These are phyloP conservation scores for Auricularia sp. DNA, from an alignment of 768 basidiomycete genomes.

Conservation along the genomic window DNA sequence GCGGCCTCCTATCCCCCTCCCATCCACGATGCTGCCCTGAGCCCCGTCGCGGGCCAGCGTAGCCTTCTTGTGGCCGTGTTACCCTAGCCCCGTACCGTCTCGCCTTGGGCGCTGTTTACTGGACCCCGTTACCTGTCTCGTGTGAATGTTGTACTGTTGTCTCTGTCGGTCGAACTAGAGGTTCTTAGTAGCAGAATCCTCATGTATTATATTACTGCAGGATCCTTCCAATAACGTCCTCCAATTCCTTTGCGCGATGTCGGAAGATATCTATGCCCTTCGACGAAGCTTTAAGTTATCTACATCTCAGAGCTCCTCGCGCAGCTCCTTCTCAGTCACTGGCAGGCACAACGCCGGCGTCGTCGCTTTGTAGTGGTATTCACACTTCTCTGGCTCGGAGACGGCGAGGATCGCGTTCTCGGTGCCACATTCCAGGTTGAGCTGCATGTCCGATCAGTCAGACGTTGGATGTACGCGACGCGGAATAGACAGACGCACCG, in stretches of 20 bases:
- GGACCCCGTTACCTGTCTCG: not conserved
- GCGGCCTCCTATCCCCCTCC: no score
- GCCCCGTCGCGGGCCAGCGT: no score
- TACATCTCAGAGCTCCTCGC: conserved; percentile 20
- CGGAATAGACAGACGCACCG: conserved; percentile 33
- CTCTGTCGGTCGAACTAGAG: not conserved
- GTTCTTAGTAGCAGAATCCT: not conserved
- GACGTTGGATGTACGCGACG: not conserved
- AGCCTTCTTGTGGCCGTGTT: not conserved
- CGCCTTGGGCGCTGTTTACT: not conserved
- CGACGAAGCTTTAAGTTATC: no score
- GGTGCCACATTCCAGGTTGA: conserved; percentile 74
- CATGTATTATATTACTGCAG: not conserved
- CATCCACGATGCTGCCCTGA: no score
- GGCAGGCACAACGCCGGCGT: conserved; percentile 75
- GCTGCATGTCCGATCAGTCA: conserved; percentile 29
- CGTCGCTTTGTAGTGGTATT: conserved; percentile 80
- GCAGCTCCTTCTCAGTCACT: conserved; percentile 27
- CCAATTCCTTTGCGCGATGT: not conserved
- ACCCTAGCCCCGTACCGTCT: not conserved
- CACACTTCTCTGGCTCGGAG: conserved; percentile 90
- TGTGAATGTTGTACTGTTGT: not conserved
- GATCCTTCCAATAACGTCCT: not conserved
- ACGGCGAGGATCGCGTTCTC: conserved; percentile 73
- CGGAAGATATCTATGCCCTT: no score